Conservation (phyloP, 2,329 filamentous ascomycete genomes). For the Tothia fuscella region DNA sequence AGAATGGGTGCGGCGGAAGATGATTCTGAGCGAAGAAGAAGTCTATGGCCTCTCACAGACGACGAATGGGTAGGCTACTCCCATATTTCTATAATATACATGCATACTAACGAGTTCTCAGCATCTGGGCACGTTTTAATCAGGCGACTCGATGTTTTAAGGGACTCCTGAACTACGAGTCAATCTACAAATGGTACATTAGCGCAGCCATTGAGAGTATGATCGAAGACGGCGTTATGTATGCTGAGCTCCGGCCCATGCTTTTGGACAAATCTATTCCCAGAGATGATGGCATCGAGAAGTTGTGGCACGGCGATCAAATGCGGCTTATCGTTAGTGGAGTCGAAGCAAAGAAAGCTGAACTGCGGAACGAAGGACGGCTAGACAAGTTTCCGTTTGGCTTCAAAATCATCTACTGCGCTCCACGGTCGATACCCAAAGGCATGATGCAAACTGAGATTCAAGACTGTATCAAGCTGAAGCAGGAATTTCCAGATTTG, state of each 20-base stretch:
- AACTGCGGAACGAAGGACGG: conserved; percentile 26
- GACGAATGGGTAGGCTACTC: conserved; percentile 38
- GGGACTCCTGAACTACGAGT: conserved; percentile 55
- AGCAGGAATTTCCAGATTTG: conserved; percentile 42
- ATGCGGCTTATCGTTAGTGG: conserved; percentile 49
- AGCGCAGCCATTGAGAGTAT: conserved; percentile 48
- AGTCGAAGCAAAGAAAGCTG: conserved; percentile 35
- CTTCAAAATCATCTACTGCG: conserved; percentile 61
- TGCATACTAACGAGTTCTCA: conserved; percentile 15
- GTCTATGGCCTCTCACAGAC: conserved; percentile 40
- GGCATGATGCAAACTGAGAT: conserved; percentile 40
- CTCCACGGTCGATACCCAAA: conserved; percentile 47
- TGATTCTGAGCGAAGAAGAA: conserved; percentile 50
- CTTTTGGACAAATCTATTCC: conserved; percentile 55
- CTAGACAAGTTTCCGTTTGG: conserved; percentile 44
- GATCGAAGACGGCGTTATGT: conserved; percentile 53
- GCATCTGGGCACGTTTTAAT: conserved; percentile 52
- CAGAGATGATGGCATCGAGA: conserved; percentile 40
- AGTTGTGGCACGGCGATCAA: conserved; percentile 45
- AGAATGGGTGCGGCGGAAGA: conserved; percentile 49
- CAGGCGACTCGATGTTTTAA: conserved; percentile 61
- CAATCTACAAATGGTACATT: conserved; percentile 51
- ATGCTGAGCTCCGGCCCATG: conserved; percentile 59
- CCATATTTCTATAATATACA: not conserved
- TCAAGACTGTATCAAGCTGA: conserved; percentile 50